Percentiles rank a stretch among this genome's conserved stretches.
Conservation (phyloP, 1,284 basidiomycete species). For the Coriolopsis trogii region DNA sequence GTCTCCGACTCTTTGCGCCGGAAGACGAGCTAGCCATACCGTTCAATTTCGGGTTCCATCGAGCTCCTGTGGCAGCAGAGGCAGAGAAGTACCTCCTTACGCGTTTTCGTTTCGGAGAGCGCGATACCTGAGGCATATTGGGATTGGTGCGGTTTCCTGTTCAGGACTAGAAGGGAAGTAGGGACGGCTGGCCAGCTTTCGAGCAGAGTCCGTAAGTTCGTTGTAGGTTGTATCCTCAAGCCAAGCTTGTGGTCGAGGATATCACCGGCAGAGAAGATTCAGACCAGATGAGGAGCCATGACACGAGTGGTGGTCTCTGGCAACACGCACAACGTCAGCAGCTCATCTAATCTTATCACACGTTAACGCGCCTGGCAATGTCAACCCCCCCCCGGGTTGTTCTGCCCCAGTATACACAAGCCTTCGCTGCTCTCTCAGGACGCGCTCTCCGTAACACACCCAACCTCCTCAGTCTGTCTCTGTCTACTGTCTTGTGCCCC, state of each 20-base stretch:
- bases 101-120: constrained; percentile 33
- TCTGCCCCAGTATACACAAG: no score
- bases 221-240: no score
- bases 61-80: constrained; percentile 28
- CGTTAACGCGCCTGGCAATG: no score
- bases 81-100: constrained; percentile 33
- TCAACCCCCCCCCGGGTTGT: not conserved
- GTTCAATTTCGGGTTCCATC: constrained; percentile 24
- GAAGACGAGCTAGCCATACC: constrained; percentile 13
- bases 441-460: constrained; percentile 5
- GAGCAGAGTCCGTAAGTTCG: no score
- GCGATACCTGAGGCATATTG: constrained; percentile 31
- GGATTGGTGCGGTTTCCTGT: no score
- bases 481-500: not conserved
- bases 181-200: no score
- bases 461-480: constrained; percentile 1
- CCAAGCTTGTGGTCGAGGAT: no score
- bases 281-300: no score
- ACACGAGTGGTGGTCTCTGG: no score
- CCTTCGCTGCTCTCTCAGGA: constrained; percentile 4
- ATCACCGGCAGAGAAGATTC: no score
- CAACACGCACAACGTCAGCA: not conserved
- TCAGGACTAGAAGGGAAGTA: no score
- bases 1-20: constrained; percentile 17
- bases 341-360: not conserved